Base-by-base conservation (phyloP, 2,329 filamentous ascomycete species). In the Calonectria montana region DNA sequence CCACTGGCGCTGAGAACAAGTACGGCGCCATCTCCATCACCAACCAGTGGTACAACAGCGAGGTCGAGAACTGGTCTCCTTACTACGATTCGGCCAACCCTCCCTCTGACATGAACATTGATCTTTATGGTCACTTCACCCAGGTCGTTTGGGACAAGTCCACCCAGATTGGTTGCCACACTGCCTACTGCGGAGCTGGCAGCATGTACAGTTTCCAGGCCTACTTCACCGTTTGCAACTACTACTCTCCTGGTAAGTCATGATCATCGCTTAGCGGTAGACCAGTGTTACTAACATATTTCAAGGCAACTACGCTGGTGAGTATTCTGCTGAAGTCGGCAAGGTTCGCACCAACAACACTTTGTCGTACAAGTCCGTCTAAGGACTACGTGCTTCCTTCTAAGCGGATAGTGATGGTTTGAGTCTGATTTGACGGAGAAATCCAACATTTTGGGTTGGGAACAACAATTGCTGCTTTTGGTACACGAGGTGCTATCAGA, bases 151-250 rank as follows among this genome's bases (percentile, higher is more conserved):
- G 85, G 85, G 83, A 84, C 79, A 70, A 68, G 23, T 78, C 83
- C 55, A 79, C 76, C 59, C 80, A 80, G 72, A 80, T 86, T 29
- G 85, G 85, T 53, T 87, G 85, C 72, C 94, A 96, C 83, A 94
- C 95, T 84, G 89, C 91, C 64, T 92, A 96, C 81, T 94, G 92
- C 84, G 78, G 82, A 15, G 79, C 84, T 41, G 88, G 88, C 69
- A 88, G 85, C 39, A 83, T 90, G 74, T 74, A 80, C 25, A 76
- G 71, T 75, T 83, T 91, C 86, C 88, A 87, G 43, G 84, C 91
- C n/a, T 91, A 90, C 85, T 95, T 91, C 87, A 96, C 94, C 35
- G 94, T 97, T 79, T 98, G 95, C 92, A 96, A 98, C 89, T 98
- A 98, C 87, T 86, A 85, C 4, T 5, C 15, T 76, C 88, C 91